phyloP scores from a whole-genome alignment of 805 yeast species.

The Ogataea dorogensis region DNA sequence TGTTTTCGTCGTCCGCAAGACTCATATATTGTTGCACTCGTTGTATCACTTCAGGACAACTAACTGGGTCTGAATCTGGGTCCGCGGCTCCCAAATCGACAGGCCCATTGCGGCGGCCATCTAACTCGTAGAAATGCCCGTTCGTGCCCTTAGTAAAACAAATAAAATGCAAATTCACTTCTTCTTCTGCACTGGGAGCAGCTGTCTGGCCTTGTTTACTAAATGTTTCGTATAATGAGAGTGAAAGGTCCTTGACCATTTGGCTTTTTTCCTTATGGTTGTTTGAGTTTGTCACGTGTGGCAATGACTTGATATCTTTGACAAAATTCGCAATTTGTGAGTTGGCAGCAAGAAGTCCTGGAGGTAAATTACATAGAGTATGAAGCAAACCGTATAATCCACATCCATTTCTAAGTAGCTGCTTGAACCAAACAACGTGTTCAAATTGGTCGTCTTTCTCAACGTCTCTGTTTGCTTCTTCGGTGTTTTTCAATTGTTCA shows the following conservation, averaged over 20 bases:
- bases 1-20: constrained; percentile 56
- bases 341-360: constrained; percentile 42
- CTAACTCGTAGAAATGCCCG: constrained; percentile 74
- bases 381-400: constrained; percentile 90
- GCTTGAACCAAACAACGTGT: constrained; percentile 72
- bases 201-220: constrained; percentile 62
- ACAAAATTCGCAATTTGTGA: constrained; percentile 28
- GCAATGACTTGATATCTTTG: constrained; percentile 6
- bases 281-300: constrained; percentile 21
- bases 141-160: constrained; percentile 58
- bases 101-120: constrained; percentile 84
- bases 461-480: constrained; percentile 16
- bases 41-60: constrained; percentile 46
- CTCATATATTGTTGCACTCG: constrained; percentile 69
- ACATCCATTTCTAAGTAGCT: constrained; percentile 84
- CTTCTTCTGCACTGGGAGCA: constrained; percentile 57
- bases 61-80: constrained; percentile 47
- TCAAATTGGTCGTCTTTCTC: constrained; percentile 32
- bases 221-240: constrained; percentile 39
- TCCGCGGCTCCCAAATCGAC: constrained; percentile 50
- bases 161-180: constrained; percentile 72
- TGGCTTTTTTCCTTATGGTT: constrained; percentile 26
- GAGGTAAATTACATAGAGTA: constrained; percentile 44
- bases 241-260: constrained; percentile 28
- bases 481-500: constrained; percentile 47